These are phyloP conservation scores for Ogataea polymorpha DNA, from an alignment of 805 yeast species.

Conservation along the genomic window DNA sequence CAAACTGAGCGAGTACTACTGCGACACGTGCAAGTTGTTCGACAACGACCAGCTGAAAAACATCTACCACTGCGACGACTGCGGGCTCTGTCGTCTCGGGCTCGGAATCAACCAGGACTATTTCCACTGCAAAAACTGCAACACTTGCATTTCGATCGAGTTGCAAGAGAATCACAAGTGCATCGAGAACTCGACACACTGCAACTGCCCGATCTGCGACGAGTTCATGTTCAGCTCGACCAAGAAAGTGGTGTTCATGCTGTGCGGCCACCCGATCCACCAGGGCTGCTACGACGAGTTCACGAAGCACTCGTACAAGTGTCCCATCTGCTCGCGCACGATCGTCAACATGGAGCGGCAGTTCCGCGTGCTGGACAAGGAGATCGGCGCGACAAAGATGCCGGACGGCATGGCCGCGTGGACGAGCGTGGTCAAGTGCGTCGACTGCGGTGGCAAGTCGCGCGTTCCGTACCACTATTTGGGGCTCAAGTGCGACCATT, in stretches of 20 bases:
- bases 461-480: slow-evolving; percentile 74
- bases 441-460: slow-evolving; percentile 85
- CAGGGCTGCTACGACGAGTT: slow-evolving; percentile 78
- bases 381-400: slow-evolving; percentile 68
- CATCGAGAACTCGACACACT: slow-evolving; percentile 81
- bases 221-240: slow-evolving; percentile 86
- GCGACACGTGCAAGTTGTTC: slow-evolving; percentile 74
- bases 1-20: slow-evolving; percentile 72
- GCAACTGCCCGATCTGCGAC: slow-evolving; percentile 90
- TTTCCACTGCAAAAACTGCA: slow-evolving; percentile 87
- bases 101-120: slow-evolving; percentile 84
- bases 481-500: slow-evolving; percentile 84
- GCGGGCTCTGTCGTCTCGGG: slow-evolving; percentile 92
- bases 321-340: slow-evolving; percentile 87
- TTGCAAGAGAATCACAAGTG: slow-evolving; percentile 77
- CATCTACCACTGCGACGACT: slow-evolving; percentile 87
- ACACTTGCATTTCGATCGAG: slow-evolving; percentile 81
- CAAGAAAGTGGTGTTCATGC: slow-evolving; percentile 83
- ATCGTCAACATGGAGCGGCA: slow-evolving; percentile 85
- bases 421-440: slow-evolving; percentile 73
- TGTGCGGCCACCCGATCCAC: slow-evolving; percentile 93
- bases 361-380: slow-evolving; percentile 82
- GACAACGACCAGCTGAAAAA: slow-evolving; percentile 77
- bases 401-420: slow-evolving; percentile 79
- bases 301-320: slow-evolving; percentile 79